Base-by-base conservation (phyloP, 2,329 filamentous ascomycete genomes). In the Neonectria hederae region DNA sequence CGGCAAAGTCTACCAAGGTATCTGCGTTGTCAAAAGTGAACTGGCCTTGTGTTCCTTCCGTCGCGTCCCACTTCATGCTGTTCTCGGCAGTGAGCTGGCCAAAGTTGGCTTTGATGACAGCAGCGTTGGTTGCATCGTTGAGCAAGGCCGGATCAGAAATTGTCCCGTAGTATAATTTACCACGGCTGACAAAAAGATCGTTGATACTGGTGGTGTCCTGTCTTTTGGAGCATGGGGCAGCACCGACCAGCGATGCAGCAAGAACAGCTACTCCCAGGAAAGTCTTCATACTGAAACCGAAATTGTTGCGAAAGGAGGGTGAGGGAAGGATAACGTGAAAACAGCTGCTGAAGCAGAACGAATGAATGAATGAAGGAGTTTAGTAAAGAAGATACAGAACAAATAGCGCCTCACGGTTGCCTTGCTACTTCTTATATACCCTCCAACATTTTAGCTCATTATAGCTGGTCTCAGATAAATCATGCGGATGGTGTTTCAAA, bases 61-160 rank as follows among this genome's bases (percentile, higher is more conserved):
- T 82, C 35, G 84, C 79, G 69, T 90, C 87, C 89, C 89, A 92
- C 78, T 92, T 91, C 85, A 90, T 89, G 74, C 83, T 87, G 82
- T 92, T 91, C 81, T 92, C 90, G 1, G 86, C 84, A 0, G 89
- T 90, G 22, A 92, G 80, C 75, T 88, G 85, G 21, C 89, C 88
- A 66, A 91, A 91, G 17, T 90, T 80, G 66, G 84, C 83, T 76
- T 91, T 86, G 72, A 90, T 83, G 11, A 73, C 52, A 62, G 82
- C 81, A n/a, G 82, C 82, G 63, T 84, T 86, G 67, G 83, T 80
- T 59, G 79, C 81, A 10, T 79, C 74, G 35, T 74, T 79, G 4
- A 91, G 82, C 11, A 79, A 82, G 65, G 79, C 79, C 72, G 85
- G 80, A 72, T 91, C 89, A 2, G 85, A 81, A 59, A 80, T 82